A percentile compares a stretch with the other conserved stretches of the same genome.
phyloP scores from a whole-genome alignment of 441 rosid genomes.

The Euphorbia schlechtendalii region DNA sequence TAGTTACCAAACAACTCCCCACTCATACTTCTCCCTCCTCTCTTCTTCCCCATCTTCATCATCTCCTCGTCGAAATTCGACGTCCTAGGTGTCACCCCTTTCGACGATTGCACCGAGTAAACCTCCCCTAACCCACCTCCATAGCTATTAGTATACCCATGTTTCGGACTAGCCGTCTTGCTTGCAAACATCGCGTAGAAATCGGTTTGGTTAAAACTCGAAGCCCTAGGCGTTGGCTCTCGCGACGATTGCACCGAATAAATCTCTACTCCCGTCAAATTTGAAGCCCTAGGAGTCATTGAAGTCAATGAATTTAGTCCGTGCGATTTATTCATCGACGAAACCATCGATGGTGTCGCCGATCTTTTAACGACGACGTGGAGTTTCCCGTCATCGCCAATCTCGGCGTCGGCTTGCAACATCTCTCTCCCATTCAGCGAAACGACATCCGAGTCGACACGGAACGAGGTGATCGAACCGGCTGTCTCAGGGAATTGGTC shows the following conservation, averaged over 20 bases:
- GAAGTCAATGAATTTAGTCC: constrained; percentile 53
- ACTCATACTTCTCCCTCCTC: constrained; percentile 64
- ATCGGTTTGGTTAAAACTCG: constrained; percentile 80
- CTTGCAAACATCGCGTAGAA: constrained; percentile 76
- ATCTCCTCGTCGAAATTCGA: constrained; percentile 80
- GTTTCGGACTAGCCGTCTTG: constrained; percentile 70
- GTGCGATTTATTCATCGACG: constrained; percentile 69
- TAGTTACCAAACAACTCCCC: constrained; percentile 63
- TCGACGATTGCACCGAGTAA: constrained; percentile 66
- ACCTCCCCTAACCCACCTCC: constrained; percentile 49
- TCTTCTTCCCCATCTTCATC: constrained; percentile 46
- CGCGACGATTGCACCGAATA: constrained; percentile 75
- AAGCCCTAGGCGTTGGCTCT: constrained; percentile 83
- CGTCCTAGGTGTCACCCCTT: constrained; percentile 64
- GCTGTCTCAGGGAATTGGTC: constrained; percentile 81
- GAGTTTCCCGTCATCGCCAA: constrained; percentile 77
- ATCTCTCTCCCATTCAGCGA: constrained; percentile 68
- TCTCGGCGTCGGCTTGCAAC: constrained; percentile 64
- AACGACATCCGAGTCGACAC: constrained; percentile 73
- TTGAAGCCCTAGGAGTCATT: constrained; percentile 73
- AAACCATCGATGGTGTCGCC: constrained; percentile 55
- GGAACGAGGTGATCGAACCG: constrained; percentile 60
- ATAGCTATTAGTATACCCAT: constrained; percentile 55
- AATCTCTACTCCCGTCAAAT: constrained; percentile 74
- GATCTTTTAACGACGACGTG: constrained; percentile 68